Base-by-base conservation (phyloP, 768 basidiomycete genomes). In the Mycena olivaceomarginata region DNA sequence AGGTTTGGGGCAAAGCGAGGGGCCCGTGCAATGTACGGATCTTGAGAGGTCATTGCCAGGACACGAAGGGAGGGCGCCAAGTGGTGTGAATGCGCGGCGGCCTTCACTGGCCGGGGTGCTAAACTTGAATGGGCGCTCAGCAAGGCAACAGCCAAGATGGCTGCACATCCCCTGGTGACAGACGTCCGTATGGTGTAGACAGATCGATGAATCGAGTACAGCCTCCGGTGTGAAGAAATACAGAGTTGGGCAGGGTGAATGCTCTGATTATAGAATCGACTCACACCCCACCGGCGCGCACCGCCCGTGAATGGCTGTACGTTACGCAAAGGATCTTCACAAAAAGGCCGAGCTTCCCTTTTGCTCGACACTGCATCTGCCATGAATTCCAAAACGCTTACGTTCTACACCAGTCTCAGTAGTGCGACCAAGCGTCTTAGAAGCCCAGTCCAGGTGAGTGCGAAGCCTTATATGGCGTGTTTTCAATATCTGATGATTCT, bases 311-410 rank as follows among this genome's bases (percentile, higher is more conserved):
- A 45, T 45, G 15, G 43, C 43, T 5, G 43, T 45, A 15, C 43
- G 15, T 45, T 45, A 45, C 43, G 43, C 31, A 31, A 13, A 60
- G 16, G 25, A 59, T 39, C 39, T 13, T 39, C 37, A 39, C 18
- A 60, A 39, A 60, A 60, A 16, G 6, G 37, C 59, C 9, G 37
- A 16, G 59, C 59, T 39, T 60, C 37, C 31, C 18, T 39, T 60
- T 39, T 60, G 59, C 31, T 60, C 16, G 31, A 20, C 15, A 39
- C 59, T 39, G 37, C 15, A 60, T 67, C 65, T 20, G 22, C 22
- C 45, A 67, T 67, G 65, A 67, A 46, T 51, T 67, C 65, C 37
- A 67, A 67, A 67, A 67, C 65, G 46, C 65, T 67, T 31, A 67
- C 65, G 39, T 67, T 67, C 46, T 67, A 67, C 65, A 67, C 65